phyloP scores from a whole-genome alignment of 805 yeast genomes.

The Isabelozyma heimii region DNA sequence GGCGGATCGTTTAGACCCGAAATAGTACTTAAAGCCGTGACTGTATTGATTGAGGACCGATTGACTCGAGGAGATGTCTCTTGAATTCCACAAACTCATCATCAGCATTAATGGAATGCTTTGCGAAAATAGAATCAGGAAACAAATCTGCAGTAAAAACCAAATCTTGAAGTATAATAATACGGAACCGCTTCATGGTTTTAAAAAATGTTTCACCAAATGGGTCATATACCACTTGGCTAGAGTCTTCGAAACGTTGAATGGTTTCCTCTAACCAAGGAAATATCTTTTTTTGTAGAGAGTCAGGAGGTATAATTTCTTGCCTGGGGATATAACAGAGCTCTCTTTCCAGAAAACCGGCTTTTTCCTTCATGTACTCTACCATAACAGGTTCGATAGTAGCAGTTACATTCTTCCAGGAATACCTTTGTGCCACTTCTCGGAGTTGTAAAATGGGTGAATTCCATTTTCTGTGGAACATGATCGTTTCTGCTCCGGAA shows the following conservation, averaged over 20 bases:
- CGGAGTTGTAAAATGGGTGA: neutral
- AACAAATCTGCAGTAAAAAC: neutral
- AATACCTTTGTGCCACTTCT: too few species aligned
- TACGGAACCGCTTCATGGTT: constrained; percentile 1
- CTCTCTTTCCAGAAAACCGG: neutral
- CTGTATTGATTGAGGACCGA: too few species aligned
- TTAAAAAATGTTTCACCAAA: neutral
- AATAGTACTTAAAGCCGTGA: too few species aligned
- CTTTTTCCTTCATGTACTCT: neutral
- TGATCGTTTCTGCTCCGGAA: neutral
- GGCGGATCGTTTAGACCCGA: too few species aligned
- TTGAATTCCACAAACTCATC: constrained; percentile 2
- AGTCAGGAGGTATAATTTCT: neutral
- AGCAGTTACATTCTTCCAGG: too few species aligned
- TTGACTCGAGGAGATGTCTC: neutral
- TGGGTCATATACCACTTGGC: neutral
- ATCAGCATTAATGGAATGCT: constrained; percentile 1
- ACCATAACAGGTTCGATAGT: too few species aligned
- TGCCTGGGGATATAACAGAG: constrained; percentile 1
- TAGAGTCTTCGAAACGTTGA: neutral
- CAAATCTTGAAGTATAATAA: constrained; percentile 4
- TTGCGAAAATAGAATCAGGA: constrained; percentile 4
- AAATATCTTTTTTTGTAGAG: constrained; percentile 3
- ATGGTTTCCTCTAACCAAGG: constrained; percentile 6
- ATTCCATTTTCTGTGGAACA: neutral